Conservation (phyloP, 768 basidiomycete species). For the Auriscalpium vulgare region DNA sequence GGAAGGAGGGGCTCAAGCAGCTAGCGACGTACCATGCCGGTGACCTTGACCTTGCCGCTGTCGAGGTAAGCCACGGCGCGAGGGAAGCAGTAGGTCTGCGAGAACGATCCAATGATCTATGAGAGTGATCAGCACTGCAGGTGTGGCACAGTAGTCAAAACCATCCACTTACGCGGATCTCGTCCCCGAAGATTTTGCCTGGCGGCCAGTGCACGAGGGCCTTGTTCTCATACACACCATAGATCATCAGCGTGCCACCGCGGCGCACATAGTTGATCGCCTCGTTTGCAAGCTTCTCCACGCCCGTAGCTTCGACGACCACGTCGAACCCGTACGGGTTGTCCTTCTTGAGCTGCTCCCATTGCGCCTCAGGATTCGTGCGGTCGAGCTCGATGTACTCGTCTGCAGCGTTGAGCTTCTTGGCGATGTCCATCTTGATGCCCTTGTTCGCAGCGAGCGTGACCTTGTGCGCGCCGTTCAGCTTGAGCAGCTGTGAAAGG, state of each 20-base stretch:
- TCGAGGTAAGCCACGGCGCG: conserved; percentile 87
- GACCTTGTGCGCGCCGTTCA: conserved; percentile 75
- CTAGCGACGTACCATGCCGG: conserved; percentile 56
- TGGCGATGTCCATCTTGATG: conserved; percentile 84
- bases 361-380: conserved; percentile 64
- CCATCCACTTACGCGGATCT: conserved; percentile 40
- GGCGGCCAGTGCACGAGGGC: conserved; percentile 84
- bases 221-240: conserved; percentile 85
- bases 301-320: conserved; percentile 77
- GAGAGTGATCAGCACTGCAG: background rate
- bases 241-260: conserved; percentile 80
- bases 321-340: conserved; percentile 88
- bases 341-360: conserved; percentile 70
- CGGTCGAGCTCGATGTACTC: conserved; percentile 84
- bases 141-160: background rate
- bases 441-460: conserved; percentile 88
- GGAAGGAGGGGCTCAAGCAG: background rate
- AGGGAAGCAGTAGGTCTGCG: conserved; percentile 85
- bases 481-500: conserved; percentile 78
- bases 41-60: conserved; percentile 71
- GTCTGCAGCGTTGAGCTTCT: conserved; percentile 69
- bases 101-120: conserved; percentile 86
- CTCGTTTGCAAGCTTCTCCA: conserved; percentile 80
- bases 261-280: conserved; percentile 84
- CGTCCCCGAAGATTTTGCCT: conserved; percentile 69